A percentile compares a stretch with the other conserved stretches of the same genome.
phyloP scores from a whole-genome alignment of 1,139 yeast genomes.

The Yamadazyma dendronema region DNA sequence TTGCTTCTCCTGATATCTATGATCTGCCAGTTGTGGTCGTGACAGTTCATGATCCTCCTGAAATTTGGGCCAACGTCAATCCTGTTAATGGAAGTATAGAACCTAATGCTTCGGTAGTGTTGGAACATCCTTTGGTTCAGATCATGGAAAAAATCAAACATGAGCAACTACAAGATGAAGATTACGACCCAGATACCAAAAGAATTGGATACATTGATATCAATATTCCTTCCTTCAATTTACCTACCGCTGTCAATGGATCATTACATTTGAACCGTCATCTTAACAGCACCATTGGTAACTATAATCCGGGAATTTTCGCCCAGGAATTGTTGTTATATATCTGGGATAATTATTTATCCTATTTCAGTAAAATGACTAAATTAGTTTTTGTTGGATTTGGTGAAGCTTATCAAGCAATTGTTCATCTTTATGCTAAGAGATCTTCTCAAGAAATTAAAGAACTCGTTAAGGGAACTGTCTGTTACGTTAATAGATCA shows the following conservation, averaged over 20 bases:
- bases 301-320: constrained; percentile 59
- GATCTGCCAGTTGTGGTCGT: constrained; percentile 62
- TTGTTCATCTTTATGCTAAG: constrained; percentile 86
- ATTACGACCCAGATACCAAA: constrained; percentile 40
- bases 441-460: constrained; percentile 57
- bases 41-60: constrained; percentile 88
- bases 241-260: constrained; percentile 27
- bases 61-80: constrained; percentile 85
- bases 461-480: constrained; percentile 66
- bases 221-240: constrained; percentile 58
- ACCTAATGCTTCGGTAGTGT: constrained; percentile 65
- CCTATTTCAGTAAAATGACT: constrained; percentile 63
- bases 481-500: constrained; percentile 67
- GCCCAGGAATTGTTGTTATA: constrained; percentile 77
- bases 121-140: constrained; percentile 43
- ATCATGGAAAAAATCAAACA: constrained; percentile 32
- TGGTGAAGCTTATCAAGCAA: constrained; percentile 86
- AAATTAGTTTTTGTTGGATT: constrained; percentile 81
- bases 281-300: constrained; percentile 18
- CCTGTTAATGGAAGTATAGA: constrained; percentile 79
- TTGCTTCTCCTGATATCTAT: constrained; percentile 75
- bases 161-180: constrained; percentile 37
- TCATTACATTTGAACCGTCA: constrained; percentile 21
- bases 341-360: constrained; percentile 88
- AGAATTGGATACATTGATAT: constrained; percentile 82